Conservation (phyloP, 2,329 filamentous ascomycete species). For the Macrophomina phaseolina region DNA sequence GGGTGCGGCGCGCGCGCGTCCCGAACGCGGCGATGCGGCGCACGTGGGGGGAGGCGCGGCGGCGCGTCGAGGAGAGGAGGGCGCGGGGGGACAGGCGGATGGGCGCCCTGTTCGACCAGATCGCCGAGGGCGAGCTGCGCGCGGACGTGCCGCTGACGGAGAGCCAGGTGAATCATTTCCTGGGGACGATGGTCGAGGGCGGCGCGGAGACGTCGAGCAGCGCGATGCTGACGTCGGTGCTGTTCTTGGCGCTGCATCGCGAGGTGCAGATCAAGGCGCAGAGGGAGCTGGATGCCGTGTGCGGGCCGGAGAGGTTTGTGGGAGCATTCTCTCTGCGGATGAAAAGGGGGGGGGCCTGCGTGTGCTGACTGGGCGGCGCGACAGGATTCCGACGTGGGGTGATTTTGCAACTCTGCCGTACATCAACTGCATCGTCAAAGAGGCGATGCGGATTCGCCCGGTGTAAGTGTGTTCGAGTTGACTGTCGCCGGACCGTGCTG, state of each 20-base stretch:
- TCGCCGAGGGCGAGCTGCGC: conserved; percentile 27
- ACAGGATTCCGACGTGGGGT: conserved; percentile 35
- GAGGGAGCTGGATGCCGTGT: conserved; percentile 35
- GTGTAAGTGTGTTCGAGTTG: conserved; percentile 33
- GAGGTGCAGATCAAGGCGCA: conserved; percentile 37
- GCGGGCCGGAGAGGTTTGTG: conserved; percentile 16
- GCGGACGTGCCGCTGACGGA: conserved; percentile 26
- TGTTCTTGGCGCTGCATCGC: conserved; percentile 36
- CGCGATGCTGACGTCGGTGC: conserved; percentile 44
- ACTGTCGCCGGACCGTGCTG: background rate
- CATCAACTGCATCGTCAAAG: conserved; percentile 40
- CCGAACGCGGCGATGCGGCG: conserved; percentile 29
- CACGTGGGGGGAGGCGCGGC: conserved; percentile 29
- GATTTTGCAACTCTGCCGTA: conserved; percentile 42
- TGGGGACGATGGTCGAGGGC: conserved; percentile 43
- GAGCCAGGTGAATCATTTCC: conserved; percentile 46
- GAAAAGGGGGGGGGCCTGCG: too few species aligned
- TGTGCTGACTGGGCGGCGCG: conserved; percentile 28
- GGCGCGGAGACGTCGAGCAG: conserved; percentile 46
- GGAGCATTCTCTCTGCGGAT: background rate
- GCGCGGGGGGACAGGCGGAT: conserved; percentile 27
- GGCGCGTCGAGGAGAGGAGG: conserved; percentile 27
- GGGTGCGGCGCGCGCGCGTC: conserved; percentile 31
- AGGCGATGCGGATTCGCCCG: conserved; percentile 43
- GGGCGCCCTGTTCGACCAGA: conserved; percentile 27